Base-by-base conservation (phyloP, 345 rosid species). In the Brassica nigra region DNA sequence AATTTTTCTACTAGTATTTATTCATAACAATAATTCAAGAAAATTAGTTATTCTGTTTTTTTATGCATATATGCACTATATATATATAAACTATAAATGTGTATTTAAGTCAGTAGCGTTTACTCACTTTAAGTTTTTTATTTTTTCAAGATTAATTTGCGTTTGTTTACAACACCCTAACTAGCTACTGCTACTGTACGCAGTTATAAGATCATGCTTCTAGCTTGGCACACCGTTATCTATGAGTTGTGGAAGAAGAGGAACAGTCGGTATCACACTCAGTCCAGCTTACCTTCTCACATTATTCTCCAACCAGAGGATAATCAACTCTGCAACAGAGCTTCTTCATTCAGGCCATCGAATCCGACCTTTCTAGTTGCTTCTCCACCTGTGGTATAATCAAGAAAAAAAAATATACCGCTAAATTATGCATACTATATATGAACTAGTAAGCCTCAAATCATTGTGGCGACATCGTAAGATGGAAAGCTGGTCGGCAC, bases 401-500 rank as follows among this genome's bases (percentile, higher is more conserved):
- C 33, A 71, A 71, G 8, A 34, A 18, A 54, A 54, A 34, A 31
- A 12, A 2, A 71, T 4, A 36, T 15, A 28, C 5, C 52, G 28
- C 5, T 8, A 62, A 27, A 37, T 61, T 11, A 42, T 73, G 39
- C 6, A 4, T 72, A n/a, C 29, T 27, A 62, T 23, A 23, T 23
- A 23, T 28, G 30, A 27, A 61, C 12, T 61, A 27, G 14, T 61
- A 72, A 61, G 39, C 16, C 68, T 36, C 39, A 42, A 73, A 73
- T 73, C 10, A 73, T 62, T 73, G 42, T 73, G 62, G 59, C 15
- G 68, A 42, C 30, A 39, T 61, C 67, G 59, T 37, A 37, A 59
- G 57, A 72, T 58, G 23, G n/a, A 58, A 34, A 58, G 55, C 34
- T 71, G 36, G 34, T 71, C n/a, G 75, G 39, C 76, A 72, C 67